These are phyloP conservation scores for Fusarium sp. DNA, from an alignment of 2,329 filamentous ascomycete species.

Conservation along the genomic window DNA sequence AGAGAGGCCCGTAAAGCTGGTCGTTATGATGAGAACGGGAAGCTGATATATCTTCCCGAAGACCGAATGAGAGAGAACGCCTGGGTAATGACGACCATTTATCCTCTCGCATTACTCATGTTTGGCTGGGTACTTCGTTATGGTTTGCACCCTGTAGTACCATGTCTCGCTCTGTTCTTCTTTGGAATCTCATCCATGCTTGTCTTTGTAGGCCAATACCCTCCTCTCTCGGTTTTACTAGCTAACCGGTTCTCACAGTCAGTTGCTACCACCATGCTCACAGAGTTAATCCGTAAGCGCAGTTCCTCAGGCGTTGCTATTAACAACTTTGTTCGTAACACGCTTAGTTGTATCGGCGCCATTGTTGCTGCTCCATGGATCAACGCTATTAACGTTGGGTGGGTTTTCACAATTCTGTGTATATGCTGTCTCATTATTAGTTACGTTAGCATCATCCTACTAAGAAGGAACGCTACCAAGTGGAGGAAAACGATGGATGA, in stretches of 20 bases:
- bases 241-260: constrained; percentile 47
- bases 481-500: constrained; percentile 74
- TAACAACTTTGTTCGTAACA: constrained; percentile 84
- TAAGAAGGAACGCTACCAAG: constrained; percentile 67
- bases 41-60: constrained; percentile 75
- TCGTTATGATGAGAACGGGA: constrained; percentile 73
- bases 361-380: constrained; percentile 78
- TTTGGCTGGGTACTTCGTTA: constrained; percentile 80
- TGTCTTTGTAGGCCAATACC: constrained; percentile 67
- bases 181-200: constrained; percentile 84
- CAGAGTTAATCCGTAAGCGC: constrained; percentile 80
- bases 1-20: constrained; percentile 76
- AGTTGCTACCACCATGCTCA: constrained; percentile 81
- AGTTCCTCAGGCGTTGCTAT: constrained; percentile 79
- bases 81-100: constrained; percentile 76
- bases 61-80: constrained; percentile 86
- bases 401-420: constrained; percentile 72
- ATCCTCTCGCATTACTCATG: constrained; percentile 75
- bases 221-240: not conserved
- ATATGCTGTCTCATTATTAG: constrained; percentile 66
- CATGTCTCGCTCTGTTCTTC: constrained; percentile 73
- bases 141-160: constrained; percentile 71
- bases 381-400: constrained; percentile 75
- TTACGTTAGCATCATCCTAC: constrained; percentile 65
- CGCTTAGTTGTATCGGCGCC: constrained; percentile 76